A percentile compares a stretch with the other conserved stretches of the same genome.
These are phyloP conservation scores for Pseudogymnoascus sp. DNA, from an alignment of 2,329 filamentous ascomycete species.

Conservation along the genomic window DNA sequence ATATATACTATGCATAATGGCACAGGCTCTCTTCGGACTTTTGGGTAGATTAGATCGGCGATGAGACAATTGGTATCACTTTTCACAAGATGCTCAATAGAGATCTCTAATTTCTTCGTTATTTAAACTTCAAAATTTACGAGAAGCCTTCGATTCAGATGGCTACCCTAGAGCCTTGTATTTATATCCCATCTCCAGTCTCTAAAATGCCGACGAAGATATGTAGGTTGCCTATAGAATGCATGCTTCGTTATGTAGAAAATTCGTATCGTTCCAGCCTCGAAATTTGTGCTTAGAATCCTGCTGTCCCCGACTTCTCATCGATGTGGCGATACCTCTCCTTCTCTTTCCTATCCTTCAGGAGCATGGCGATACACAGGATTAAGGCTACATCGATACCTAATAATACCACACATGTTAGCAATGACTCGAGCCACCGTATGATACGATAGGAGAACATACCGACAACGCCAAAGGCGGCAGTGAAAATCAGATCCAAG, in stretches of 20 bases:
- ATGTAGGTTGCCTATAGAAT: no score
- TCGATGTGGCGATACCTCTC: conserved; percentile 75
- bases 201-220: not conserved
- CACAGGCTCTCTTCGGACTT: no score
- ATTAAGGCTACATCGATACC: conserved; percentile 61
- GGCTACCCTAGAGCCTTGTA: not conserved
- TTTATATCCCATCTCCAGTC: not conserved
- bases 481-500: conserved; percentile 71
- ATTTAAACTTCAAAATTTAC: not conserved
- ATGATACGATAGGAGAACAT: conserved; percentile 22
- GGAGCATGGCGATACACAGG: conserved; percentile 64
- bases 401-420: conserved; percentile 22
- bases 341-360: conserved; percentile 75
- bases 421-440: not conserved
- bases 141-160: not conserved
- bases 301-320: conserved; percentile 60
- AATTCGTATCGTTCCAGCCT: not conserved
- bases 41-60: not conserved
- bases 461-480: conserved; percentile 72
- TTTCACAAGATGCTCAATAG: not conserved
- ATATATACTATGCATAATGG: no score
- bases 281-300: conserved; percentile 36
- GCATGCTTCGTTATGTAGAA: not conserved
- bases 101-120: not conserved
- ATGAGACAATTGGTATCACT: not conserved